Evolutionary conservation across 176 grass and related monocot species (phyloP).

Genomic region (Dactylis glomerata): DNA sequence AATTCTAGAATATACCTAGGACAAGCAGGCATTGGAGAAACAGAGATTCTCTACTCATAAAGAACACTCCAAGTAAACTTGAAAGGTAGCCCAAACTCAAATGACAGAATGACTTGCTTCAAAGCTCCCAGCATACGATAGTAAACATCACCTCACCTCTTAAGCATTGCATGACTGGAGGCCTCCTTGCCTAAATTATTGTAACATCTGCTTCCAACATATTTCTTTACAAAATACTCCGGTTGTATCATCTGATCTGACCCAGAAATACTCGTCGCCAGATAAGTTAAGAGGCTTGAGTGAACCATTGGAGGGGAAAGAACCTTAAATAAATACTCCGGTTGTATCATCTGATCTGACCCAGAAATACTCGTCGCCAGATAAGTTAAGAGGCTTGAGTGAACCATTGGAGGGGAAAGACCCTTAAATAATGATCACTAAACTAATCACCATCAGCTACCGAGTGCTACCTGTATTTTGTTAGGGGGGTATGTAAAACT

Average conservation of each 20-base stretch:
- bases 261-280: slow-evolving; percentile 17
- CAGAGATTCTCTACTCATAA: neutral
- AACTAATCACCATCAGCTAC: slow-evolving; percentile 8
- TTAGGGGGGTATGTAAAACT: slow-evolving; percentile 17
- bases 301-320: neutral
- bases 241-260: slow-evolving; percentile 40
- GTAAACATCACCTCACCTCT: neutral
- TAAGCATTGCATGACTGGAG: neutral
- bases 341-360: slow-evolving; percentile 42
- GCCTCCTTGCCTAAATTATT: slow-evolving; percentile 11
- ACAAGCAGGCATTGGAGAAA: neutral
- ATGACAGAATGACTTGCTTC: neutral
- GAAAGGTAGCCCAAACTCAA: neutral
- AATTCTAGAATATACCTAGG: neutral
- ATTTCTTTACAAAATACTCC: slow-evolving; percentile 10
- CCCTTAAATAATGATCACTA: slow-evolving; percentile 22
- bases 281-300: slow-evolving; percentile 9
- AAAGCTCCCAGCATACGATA: neutral
- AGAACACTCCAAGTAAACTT: neutral
- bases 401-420: neutral
- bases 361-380: slow-evolving; percentile 18
- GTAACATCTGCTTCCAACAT: slow-evolving; percentile 17
- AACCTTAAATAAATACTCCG: slow-evolving; percentile 20
- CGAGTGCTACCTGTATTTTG: slow-evolving; percentile 22
- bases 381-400: slow-evolving; percentile 9